phyloP scores from a whole-genome alignment of 1,139 yeast genomes.

The Casaregolazyma suthepensis region DNA sequence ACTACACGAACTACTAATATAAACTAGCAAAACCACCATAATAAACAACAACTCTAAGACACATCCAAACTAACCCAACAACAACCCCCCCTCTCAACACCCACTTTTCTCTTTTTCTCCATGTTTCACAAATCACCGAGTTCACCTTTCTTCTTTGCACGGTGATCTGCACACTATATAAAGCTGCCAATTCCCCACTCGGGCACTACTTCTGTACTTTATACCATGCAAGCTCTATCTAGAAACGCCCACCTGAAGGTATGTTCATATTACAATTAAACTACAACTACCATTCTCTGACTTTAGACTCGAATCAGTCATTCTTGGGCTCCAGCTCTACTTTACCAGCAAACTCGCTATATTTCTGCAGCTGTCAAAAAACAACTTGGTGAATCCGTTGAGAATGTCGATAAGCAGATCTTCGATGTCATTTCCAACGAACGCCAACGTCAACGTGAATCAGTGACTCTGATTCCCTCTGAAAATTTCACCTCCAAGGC shows the following conservation, averaged over 20 bases:
- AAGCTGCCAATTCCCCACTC: background rate
- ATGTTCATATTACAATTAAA: background rate
- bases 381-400: conserved; percentile 25
- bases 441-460: conserved; percentile 88
- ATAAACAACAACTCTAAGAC: no score
- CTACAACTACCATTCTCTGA: background rate
- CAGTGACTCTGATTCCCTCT: conserved; percentile 89
- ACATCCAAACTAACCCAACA: no score
- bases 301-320: background rate
- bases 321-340: background rate
- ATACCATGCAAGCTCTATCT: background rate
- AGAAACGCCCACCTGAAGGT: background rate
- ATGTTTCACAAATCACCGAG: background rate
- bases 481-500: conserved; percentile 97
- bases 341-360: background rate
- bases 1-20: no score
- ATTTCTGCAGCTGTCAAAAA: conserved; percentile 8
- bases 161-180: background rate
- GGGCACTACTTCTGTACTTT: background rate
- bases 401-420: conserved; percentile 33
- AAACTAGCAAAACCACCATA: no score
- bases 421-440: conserved; percentile 73
- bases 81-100: background rate
- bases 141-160: background rate
- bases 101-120: background rate